A percentile compares a stretch with the other conserved stretches of the same genome.
phyloP scores from a whole-genome alignment of 2,329 filamentous ascomycete species.

The Fusarium sp. region DNA sequence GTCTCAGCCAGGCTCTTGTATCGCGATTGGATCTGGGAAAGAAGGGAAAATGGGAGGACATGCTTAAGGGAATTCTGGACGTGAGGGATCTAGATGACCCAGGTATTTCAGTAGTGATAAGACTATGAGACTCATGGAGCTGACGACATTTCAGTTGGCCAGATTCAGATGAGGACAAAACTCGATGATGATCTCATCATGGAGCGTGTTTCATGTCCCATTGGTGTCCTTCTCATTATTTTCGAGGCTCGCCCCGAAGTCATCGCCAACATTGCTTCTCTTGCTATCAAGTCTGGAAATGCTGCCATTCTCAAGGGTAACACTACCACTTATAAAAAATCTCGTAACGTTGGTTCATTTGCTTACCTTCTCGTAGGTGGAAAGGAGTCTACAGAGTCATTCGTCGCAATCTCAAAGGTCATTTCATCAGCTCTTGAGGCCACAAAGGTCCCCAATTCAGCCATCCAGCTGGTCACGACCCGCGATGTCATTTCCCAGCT shows the following conservation, averaged over 20 bases:
- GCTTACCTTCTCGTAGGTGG: slow-evolving; percentile 68
- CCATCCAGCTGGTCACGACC: slow-evolving; percentile 93
- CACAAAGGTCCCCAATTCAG: slow-evolving; percentile 83
- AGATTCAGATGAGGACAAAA: slow-evolving; percentile 83
- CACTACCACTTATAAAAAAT: slow-evolving; percentile 48
- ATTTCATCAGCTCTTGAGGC: slow-evolving; percentile 81
- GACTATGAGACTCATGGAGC: background rate
- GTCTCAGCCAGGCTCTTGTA: slow-evolving; percentile 83
- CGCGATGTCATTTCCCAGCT: slow-evolving; percentile 90
- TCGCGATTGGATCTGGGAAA: slow-evolving; percentile 89
- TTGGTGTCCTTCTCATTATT: slow-evolving; percentile 97
- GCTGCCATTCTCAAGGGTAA: slow-evolving; percentile 93
- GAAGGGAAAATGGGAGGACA: slow-evolving; percentile 95
- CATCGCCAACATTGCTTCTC: slow-evolving; percentile 95
- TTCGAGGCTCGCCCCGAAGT: slow-evolving; percentile 98
- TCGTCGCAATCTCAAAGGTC: slow-evolving; percentile 86
- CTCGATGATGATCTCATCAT: slow-evolving; percentile 88
- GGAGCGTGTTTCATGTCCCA: slow-evolving; percentile 91
- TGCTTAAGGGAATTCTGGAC: slow-evolving; percentile 94
- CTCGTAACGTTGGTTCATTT: background rate
- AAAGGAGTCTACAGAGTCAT: slow-evolving; percentile 96
- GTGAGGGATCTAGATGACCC: slow-evolving; percentile 88
- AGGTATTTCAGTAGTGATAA: slow-evolving; percentile 60
- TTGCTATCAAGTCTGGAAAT: slow-evolving; percentile 97
- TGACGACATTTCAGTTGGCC: slow-evolving; percentile 72